Conservation (phyloP, 306 rosid species). For the Alnus glutinosa region DNA sequence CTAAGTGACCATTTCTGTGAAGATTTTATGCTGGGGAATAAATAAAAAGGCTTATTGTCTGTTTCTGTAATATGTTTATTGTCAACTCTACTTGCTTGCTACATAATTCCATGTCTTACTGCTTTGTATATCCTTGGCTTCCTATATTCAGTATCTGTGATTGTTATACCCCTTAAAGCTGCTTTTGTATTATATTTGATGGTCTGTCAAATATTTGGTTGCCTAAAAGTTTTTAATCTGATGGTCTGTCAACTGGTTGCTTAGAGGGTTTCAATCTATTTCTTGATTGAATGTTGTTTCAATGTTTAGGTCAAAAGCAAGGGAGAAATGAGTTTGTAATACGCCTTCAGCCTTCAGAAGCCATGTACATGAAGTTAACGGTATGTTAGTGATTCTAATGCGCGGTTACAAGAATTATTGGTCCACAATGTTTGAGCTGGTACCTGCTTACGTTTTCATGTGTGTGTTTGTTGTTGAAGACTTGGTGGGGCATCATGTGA, state of each 20-base stretch:
- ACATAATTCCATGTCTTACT: not conserved
- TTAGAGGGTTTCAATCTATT: not conserved
- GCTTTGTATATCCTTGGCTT: not conserved
- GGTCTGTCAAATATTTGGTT: constrained; percentile 4
- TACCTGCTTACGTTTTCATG: constrained; percentile 16
- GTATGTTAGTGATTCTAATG: constrained; percentile 41
- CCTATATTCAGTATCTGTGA: no score
- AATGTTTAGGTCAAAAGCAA: constrained; percentile 73
- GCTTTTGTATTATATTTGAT: constrained; percentile 2
- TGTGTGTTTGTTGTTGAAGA: constrained; percentile 1
- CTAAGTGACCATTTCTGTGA: constrained; percentile 13
- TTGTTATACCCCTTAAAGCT: not conserved
- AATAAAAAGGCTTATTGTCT: constrained; percentile 16
- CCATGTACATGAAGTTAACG: constrained; percentile 90
- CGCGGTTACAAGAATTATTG: constrained; percentile 6
- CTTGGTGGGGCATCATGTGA: not conserved
- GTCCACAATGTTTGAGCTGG: constrained; percentile 26
- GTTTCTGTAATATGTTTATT: not conserved
- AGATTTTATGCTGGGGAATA: constrained; percentile 5
- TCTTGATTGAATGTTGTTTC: constrained; percentile 9
- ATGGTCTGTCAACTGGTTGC: constrained; percentile 6
- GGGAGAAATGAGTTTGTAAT: constrained; percentile 94
- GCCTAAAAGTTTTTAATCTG: constrained; percentile 2
- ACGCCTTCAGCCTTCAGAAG: constrained; percentile 81
- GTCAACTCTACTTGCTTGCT: not conserved